Conservation (phyloP, 1,284 basidiomycete genomes). For the Sporisorium reilianum region DNA sequence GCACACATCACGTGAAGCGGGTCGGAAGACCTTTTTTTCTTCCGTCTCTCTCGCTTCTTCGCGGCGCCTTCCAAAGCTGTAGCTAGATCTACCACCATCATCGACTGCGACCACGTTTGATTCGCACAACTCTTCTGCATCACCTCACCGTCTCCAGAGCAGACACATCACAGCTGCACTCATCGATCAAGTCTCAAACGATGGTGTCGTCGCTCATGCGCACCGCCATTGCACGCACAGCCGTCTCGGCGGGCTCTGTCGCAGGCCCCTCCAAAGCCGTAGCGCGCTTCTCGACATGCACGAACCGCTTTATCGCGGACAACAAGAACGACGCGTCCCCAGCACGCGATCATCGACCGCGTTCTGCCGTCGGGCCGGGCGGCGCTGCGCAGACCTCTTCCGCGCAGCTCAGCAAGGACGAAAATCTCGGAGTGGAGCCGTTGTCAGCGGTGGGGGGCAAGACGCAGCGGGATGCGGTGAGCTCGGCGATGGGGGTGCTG, state of each 20-base stretch:
- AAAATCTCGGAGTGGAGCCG: constrained; percentile 11
- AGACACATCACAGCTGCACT: too few species aligned
- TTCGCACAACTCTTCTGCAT: too few species aligned
- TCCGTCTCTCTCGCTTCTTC: neutral
- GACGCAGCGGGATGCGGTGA: constrained; percentile 37
- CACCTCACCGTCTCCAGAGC: too few species aligned
- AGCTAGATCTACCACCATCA: neutral
- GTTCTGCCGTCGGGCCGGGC: constrained; percentile 17
- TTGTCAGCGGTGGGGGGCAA: neutral
- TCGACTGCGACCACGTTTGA: neutral
- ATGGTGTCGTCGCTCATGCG: constrained; percentile 32
- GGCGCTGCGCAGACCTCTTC: constrained; percentile 7
- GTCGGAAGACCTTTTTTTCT: constrained; percentile 11
- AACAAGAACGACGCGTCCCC: constrained; percentile 30
- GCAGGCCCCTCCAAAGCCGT: constrained; percentile 22
- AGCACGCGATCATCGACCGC: constrained; percentile 29
- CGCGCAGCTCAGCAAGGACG: constrained; percentile 16
- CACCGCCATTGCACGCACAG: constrained; percentile 1
- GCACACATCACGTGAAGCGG: neutral
- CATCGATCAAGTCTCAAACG: too few species aligned
- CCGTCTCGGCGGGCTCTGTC: neutral
- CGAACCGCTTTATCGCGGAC: constrained; percentile 18
- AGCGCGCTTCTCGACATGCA: constrained; percentile 4
- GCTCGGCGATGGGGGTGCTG: constrained; percentile 37
- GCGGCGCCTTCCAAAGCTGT: neutral